phyloP scores from a whole-genome alignment of 139 green algal genomes.

The Chlorella vulgaris region DNA sequence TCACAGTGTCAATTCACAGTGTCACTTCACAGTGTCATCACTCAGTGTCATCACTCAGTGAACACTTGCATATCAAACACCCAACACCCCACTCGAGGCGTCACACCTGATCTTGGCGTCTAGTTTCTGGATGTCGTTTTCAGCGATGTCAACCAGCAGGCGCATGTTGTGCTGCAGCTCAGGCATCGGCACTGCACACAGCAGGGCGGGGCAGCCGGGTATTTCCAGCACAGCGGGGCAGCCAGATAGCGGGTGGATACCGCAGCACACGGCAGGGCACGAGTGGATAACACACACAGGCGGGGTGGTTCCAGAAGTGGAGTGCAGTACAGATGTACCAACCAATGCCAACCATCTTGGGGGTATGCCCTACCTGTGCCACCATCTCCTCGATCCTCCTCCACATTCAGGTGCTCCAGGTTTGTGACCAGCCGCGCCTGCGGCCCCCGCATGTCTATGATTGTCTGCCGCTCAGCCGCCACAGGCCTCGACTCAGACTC shows the following conservation, averaged over 20 bases:
- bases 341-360: too few species aligned
- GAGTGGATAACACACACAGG: too few species aligned
- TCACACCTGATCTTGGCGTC: slow-evolving; percentile 14
- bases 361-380: slow-evolving; percentile 33
- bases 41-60: neutral
- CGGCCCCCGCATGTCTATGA: slow-evolving; percentile 95
- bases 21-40: neutral
- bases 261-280: too few species aligned
- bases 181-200: slow-evolving; percentile 80
- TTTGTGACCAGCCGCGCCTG: slow-evolving; percentile 90
- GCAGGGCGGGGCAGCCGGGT: too few species aligned
- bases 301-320: too few species aligned
- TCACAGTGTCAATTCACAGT: too few species aligned
- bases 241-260: too few species aligned
- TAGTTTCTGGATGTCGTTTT: slow-evolving; percentile 78
- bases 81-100: neutral
- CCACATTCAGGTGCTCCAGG: slow-evolving; percentile 81
- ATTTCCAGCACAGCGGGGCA: too few species aligned
- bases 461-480: slow-evolving; percentile 27
- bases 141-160: slow-evolving; percentile 89
- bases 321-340: too few species aligned
- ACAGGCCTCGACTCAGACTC: slow-evolving; percentile 13
- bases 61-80: too few species aligned
- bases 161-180: slow-evolving; percentile 99
- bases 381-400: slow-evolving; percentile 43